A percentile compares a stretch with the other conserved stretches of the same genome.
These are phyloP conservation scores for Phytophthora multivora DNA, from an alignment of 352 stramenopile species.

Conservation along the genomic window DNA sequence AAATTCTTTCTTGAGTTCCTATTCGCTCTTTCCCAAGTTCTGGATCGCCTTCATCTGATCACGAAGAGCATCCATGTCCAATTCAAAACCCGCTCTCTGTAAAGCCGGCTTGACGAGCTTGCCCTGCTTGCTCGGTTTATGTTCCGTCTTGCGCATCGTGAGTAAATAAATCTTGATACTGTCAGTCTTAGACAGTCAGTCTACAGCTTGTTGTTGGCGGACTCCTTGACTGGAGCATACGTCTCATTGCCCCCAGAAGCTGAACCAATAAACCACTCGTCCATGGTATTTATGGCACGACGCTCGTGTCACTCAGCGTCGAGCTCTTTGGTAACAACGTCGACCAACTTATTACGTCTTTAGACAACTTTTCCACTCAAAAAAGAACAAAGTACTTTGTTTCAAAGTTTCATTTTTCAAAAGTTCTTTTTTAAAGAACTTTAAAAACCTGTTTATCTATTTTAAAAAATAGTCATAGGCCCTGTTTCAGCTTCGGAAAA, in stretches of 20 bases:
- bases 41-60: conserved; percentile 49
- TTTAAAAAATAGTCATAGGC: too few species aligned
- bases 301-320: conserved; percentile 43
- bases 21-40: conserved; percentile 55
- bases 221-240: conserved; percentile 1
- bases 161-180: too few species aligned
- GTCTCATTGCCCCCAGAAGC: conserved; percentile 18
- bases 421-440: too few species aligned
- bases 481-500: too few species aligned
- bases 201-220: conserved; percentile 42
- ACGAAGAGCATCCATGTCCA: conserved; percentile 60
- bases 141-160: conserved; percentile 44
- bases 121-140: conserved; percentile 68
- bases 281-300: too few species aligned
- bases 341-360: conserved; percentile 94
- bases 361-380: too few species aligned
- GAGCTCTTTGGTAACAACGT: conserved; percentile 92
- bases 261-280: too few species aligned
- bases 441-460: too few species aligned
- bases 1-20: conserved; percentile 72
- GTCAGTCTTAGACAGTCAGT: too few species aligned
- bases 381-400: too few species aligned
- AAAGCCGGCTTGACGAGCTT: conserved; percentile 69
- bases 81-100: conserved; percentile 51
- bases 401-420: too few species aligned